Conservation (phyloP, 1,284 basidiomycete species). For the Athelia sp. region DNA sequence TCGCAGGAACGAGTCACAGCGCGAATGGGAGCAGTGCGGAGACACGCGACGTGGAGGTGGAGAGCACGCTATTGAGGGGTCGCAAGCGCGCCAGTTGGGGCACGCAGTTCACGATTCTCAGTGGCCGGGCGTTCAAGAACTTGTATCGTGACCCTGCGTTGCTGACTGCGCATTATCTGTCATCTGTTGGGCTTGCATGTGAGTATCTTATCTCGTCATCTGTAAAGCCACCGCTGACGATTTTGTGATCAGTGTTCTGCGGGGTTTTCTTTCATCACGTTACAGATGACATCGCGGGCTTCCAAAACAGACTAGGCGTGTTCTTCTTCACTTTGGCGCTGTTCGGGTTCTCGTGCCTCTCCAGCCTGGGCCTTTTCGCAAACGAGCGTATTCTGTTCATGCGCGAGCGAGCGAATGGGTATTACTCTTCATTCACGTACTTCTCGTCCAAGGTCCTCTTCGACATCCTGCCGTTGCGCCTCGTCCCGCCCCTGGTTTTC, state of each 20-base stretch:
- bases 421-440: slow-evolving; percentile 94
- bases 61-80: slow-evolving; percentile 66
- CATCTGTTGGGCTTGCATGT: slow-evolving; percentile 81
- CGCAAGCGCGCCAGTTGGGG: slow-evolving; percentile 82
- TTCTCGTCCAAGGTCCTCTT: slow-evolving; percentile 95
- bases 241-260: slow-evolving; percentile 50
- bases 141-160: slow-evolving; percentile 91
- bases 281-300: slow-evolving; percentile 88
- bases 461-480: slow-evolving; percentile 89
- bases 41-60: slow-evolving; percentile 59
- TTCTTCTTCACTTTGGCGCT: slow-evolving; percentile 96
- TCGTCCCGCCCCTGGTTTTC: slow-evolving; percentile 92
- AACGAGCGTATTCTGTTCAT: slow-evolving; percentile 95
- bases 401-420: slow-evolving; percentile 94
- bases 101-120: slow-evolving; percentile 91
- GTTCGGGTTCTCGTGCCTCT: slow-evolving; percentile 95
- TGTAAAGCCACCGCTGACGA: slow-evolving; percentile 3
- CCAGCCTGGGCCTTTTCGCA: slow-evolving; percentile 88
- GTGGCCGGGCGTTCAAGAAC: slow-evolving; percentile 97
- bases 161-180: slow-evolving; percentile 85
- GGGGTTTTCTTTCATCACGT: slow-evolving; percentile 80
- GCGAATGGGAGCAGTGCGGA: slow-evolving; percentile 33
- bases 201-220: slow-evolving; percentile 27
- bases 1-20: slow-evolving; percentile 30
- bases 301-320: slow-evolving; percentile 83